Evolutionary conservation across 306 rosid genomes (phyloP), one percentile per base, ranked within the genome.

Genomic region (Corylus heterophylla): DNA sequence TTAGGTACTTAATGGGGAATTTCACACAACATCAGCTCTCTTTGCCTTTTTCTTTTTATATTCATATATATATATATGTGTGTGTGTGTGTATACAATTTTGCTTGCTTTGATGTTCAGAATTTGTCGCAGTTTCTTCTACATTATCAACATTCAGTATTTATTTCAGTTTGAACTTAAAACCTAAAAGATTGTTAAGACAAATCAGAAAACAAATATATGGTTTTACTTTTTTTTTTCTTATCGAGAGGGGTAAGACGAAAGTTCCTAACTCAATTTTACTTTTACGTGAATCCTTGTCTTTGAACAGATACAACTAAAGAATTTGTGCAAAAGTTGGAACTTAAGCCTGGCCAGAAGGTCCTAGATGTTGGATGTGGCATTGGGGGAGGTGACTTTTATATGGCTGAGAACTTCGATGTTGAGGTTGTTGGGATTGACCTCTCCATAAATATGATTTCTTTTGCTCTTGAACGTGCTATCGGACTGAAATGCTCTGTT

Each of bases 341-440:
- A n/a, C 94, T 95, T 11, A 83, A 86, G 86, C 87, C 93, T 72
- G 94, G 91, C 35, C 98, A 93, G 87, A 90, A 89, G 77, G 94
- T 95, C 71, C 86, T 95, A 12, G 99, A 95, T 85, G 98, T 95
- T 69, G 98, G 99, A 67, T 95, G 99, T 83, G 99, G 99, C 71
- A 91, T 86, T 71, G 99, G 99, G 45, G 99, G 98, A 54, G 97
- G 97, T 61, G 99, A 93, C 83, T 93, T 93, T 66, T 95, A 95
- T 87, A 91, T 95, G 98, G 98, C 98, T 44, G 86, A 83, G 73
- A 91, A 86, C 27, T 95, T 86, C 78, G 92, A 89, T 74, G 97
- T 86, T 16, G 98, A 93, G 81, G 98, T 93, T 58, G 90, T 93
- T 29, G 99, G 97, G 55, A 88, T 95, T 55, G 99, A 95, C 86